Conservation (phyloP, 2,329 filamentous ascomycete species). For the Aspergillus jensenii region DNA sequence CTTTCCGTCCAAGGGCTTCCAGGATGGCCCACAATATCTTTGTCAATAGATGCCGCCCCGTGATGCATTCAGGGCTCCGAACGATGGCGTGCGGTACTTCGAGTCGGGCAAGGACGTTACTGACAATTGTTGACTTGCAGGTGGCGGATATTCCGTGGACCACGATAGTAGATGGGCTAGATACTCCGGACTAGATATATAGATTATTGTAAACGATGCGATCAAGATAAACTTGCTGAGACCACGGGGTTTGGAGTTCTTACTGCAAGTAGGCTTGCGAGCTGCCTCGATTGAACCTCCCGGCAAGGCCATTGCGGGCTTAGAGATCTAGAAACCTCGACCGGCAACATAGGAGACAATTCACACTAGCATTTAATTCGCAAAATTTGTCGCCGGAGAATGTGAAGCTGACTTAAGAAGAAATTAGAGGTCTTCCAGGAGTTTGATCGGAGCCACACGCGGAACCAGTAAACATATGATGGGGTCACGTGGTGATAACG, state of each 20-base stretch:
- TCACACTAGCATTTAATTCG: background rate
- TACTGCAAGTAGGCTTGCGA: conserved; percentile 43
- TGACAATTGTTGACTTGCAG: conserved; percentile 74
- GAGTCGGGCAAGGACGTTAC: conserved; percentile 62
- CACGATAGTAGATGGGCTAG: conserved; percentile 71
- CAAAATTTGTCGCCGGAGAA: background rate
- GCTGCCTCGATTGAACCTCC: conserved; percentile 41
- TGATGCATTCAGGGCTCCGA: conserved; percentile 47
- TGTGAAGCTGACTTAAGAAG: background rate
- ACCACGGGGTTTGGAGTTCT: background rate
- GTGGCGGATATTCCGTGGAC: conserved; percentile 83
- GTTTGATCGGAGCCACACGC: background rate
- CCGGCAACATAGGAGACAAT: conserved; percentile 28
- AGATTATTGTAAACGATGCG: background rate
- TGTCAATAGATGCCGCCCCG: conserved; percentile 45
- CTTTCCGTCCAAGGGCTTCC: conserved; percentile 33
- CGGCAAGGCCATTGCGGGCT: conserved; percentile 46
- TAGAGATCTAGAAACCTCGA: conserved; percentile 34
- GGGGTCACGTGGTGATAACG: background rate
- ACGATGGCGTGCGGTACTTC: conserved; percentile 46
- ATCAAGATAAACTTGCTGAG: background rate
- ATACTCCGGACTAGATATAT: conserved; percentile 42
- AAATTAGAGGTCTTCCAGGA: background rate
- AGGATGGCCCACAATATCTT: conserved; percentile 46
- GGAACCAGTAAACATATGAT: background rate